Base-by-base conservation (phyloP, 2,329 filamentous ascomycete genomes). In the Fusarium sp. region DNA sequence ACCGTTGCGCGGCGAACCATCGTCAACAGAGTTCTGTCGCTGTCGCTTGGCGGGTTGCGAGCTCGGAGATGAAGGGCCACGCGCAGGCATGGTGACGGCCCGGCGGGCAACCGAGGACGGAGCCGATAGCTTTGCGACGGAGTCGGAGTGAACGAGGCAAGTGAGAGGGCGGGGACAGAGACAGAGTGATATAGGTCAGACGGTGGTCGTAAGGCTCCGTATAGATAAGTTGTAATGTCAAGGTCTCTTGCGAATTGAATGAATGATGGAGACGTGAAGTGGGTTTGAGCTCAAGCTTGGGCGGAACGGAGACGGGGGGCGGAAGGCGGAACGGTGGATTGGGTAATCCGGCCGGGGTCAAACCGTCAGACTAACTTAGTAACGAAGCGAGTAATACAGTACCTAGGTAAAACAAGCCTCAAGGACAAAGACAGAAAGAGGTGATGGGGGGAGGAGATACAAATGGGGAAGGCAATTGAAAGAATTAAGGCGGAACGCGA, bases 21-120 rank as follows among this genome's bases (percentile, higher is more conserved):
- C 82, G 32, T 81, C 80, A 51, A 85, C 83, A 20, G 86, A 87
- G 41, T 80, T 81, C 71, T 84, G 85, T 66, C 87, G 84, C 65
- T 83, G 81, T 70, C 88, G 87, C 78, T 90, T 90, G 72, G 81
- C 78, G 43, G 86, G 85, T 71, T 87, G 82, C 43, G 81, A 77
- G 71, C 78, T 79, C 70, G 84, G 82, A 60, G 84, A 84, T 60
- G 83, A 81, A 74, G 85, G 83, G 81, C 81, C 84, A 84, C 85
- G 71, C 72, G 76, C 72, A 70, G 76, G 75, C 78, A 79, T 79
- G 58, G 62, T 76, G 69, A 74, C 64, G 66, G 72, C 72, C 71
- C 70, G 71, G 70, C 73, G 67, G 71, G 71, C 73, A 67, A 65
- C 64, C 57, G 71, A 67, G 50, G 61, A 59, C 47, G 64, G 62